These are phyloP conservation scores for Claviceps africana DNA, from an alignment of 2,329 filamentous ascomycete genomes.

Conservation along the genomic window DNA sequence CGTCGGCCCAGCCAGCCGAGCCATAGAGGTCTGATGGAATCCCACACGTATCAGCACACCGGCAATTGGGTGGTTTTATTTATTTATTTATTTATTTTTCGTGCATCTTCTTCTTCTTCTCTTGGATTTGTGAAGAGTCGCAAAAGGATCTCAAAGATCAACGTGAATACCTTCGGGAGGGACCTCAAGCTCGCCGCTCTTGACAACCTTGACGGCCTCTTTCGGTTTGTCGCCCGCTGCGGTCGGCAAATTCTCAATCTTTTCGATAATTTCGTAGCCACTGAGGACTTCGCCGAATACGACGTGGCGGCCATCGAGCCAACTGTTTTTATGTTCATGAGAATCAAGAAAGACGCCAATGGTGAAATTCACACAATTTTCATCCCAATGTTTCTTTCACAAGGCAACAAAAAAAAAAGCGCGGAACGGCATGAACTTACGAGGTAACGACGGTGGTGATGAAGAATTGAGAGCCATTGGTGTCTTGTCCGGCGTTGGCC, in stretches of 20 bases:
- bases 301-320: constrained; percentile 74
- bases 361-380: neutral
- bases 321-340: constrained; percentile 28
- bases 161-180: constrained; percentile 85
- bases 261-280: constrained; percentile 66
- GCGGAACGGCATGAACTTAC: constrained; percentile 28
- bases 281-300: constrained; percentile 83
- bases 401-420: too few species aligned
- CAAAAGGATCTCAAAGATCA: constrained; percentile 51
- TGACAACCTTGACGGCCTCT: constrained; percentile 58
- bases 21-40: constrained; percentile 16
- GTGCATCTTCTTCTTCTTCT: neutral
- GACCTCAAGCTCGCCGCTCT: constrained; percentile 73
- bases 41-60: constrained; percentile 23
- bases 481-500: constrained; percentile 75
- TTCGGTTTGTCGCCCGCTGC: constrained; percentile 52
- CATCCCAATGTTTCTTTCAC: too few species aligned
- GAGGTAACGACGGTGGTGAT: constrained; percentile 71
- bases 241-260: constrained; percentile 62
- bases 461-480: constrained; percentile 84
- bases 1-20: constrained; percentile 10
- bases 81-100: neutral
- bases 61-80: constrained; percentile 12
- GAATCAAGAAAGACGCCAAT: neutral
- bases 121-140: constrained; percentile 6